Conservation (phyloP, 2,329 filamentous ascomycete species). For the Paecilomyces sp. region DNA sequence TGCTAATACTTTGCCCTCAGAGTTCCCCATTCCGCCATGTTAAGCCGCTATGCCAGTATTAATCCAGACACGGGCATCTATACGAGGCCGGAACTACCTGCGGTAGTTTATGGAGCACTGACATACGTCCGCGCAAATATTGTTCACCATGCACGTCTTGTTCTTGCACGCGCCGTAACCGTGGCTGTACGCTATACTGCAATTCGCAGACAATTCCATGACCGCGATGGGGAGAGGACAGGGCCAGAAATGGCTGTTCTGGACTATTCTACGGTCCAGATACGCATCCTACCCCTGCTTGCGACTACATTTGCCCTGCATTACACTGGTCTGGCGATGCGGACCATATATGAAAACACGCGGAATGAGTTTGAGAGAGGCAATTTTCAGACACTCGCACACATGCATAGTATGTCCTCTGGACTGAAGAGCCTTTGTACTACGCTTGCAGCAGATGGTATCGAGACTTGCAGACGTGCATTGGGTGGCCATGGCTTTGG, state of each 20-base stretch:
- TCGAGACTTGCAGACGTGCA: constrained; percentile 47
- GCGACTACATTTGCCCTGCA: constrained; percentile 48
- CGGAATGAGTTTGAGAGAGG: constrained; percentile 41
- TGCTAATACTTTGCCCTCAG: constrained; percentile 4
- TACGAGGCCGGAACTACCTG: constrained; percentile 41
- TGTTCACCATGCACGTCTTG: constrained; percentile 41
- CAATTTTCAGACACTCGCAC: constrained; percentile 42
- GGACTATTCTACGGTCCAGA: constrained; percentile 50
- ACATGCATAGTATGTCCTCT: constrained; percentile 48
- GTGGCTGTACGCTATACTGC: constrained; percentile 46
- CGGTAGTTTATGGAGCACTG: constrained; percentile 44
- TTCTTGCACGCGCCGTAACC: constrained; percentile 47
- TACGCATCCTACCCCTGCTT: constrained; percentile 46
- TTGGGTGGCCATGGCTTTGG: constrained; percentile 51
- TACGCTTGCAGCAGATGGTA: constrained; percentile 46
- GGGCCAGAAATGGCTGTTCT: constrained; percentile 41
- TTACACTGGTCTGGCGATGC: constrained; percentile 39
- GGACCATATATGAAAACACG: constrained; percentile 40
- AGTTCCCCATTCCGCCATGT: constrained; percentile 42
- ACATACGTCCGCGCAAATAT: constrained; percentile 41
- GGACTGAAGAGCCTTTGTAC: constrained; percentile 49
- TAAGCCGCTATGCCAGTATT: constrained; percentile 43
- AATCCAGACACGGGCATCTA: constrained; percentile 40
- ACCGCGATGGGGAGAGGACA: constrained; percentile 36
- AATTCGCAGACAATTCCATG: constrained; percentile 43